phyloP scores from a whole-genome alignment of 331 rosid genomes.

The Telfairia occidentalis region DNA sequence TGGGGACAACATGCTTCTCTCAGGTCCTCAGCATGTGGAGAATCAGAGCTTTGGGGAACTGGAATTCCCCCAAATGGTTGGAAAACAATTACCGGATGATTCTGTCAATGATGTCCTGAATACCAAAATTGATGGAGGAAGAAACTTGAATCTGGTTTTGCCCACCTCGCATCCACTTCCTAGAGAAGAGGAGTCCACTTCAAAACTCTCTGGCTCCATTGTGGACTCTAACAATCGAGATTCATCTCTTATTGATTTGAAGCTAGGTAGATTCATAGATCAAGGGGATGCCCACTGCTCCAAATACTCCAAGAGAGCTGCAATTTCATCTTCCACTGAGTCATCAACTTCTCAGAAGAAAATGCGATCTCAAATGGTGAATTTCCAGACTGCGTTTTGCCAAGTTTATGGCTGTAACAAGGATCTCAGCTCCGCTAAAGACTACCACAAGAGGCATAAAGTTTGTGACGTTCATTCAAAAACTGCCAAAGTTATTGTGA shows the following conservation, averaged over 20 bases:
- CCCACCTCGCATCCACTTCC: slow-evolving; percentile 24
- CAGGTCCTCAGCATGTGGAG: slow-evolving; percentile 29
- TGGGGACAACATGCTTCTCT: slow-evolving; percentile 27
- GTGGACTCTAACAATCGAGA: slow-evolving; percentile 42
- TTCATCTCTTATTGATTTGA: slow-evolving; percentile 63
- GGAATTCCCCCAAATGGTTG: slow-evolving; percentile 42
- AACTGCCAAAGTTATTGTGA: slow-evolving; percentile 64
- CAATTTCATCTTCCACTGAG: slow-evolving; percentile 38
- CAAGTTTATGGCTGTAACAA: slow-evolving; percentile 86
- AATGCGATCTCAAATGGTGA: slow-evolving; percentile 27
- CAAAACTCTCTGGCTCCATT: slow-evolving; percentile 45
- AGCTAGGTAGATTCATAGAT: slow-evolving; percentile 52
- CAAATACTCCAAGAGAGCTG: slow-evolving; percentile 27
- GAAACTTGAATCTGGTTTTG: slow-evolving; percentile 20
- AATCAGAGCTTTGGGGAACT: slow-evolving; percentile 46
- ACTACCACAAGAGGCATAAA: slow-evolving; percentile 84
- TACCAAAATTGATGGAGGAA: slow-evolving; percentile 24
- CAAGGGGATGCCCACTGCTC: slow-evolving; percentile 27
- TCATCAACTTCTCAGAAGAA: slow-evolving; percentile 55
- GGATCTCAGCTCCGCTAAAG: slow-evolving; percentile 70
- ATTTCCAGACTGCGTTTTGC: slow-evolving; percentile 41
- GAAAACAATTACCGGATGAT: slow-evolving; percentile 36
- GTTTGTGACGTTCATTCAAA: slow-evolving; percentile 90
- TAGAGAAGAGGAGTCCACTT: slow-evolving; percentile 36
- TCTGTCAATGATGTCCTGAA: slow-evolving; percentile 23